These are phyloP conservation scores for Podospora pseudopauciseta DNA, from an alignment of 495 filamentous ascomycete species.

Conservation along the genomic window DNA sequence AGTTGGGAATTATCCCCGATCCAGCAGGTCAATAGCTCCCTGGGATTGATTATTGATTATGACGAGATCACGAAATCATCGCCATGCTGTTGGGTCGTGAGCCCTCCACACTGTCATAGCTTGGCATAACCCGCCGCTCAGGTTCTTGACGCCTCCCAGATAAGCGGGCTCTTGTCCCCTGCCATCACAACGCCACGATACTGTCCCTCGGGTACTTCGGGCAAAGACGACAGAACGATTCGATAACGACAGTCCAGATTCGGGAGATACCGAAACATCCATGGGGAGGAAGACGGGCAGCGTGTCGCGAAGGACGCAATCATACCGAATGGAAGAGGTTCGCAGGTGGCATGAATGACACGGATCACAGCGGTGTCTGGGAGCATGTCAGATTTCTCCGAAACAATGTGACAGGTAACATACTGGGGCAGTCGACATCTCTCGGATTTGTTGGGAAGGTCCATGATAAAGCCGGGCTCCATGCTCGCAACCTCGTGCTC, in stretches of 20 bases:
- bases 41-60: neutral
- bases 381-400: neutral
- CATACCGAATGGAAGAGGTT: neutral
- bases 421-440: neutral
- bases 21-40: neutral
- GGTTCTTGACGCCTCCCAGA: neutral
- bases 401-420: neutral
- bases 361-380: neutral
- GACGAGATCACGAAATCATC: neutral
- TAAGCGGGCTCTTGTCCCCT: constrained; percentile 2
- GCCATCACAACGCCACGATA: neutral
- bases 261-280: neutral
- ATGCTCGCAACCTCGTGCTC: neutral
- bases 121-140: neutral
- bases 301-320: neutral
- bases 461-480: neutral
- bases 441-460: neutral
- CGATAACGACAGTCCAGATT: neutral
- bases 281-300: neutral
- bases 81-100: neutral
- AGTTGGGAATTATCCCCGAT: neutral
- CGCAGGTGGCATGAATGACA: neutral
- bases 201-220: neutral
- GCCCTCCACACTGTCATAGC: neutral
- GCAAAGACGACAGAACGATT: neutral